Evolutionary conservation across 202 grass and related monocot genomes (phyloP), one percentile per base, ranked within the genome.

Genomic region (Elaeis oleifera): DNA sequence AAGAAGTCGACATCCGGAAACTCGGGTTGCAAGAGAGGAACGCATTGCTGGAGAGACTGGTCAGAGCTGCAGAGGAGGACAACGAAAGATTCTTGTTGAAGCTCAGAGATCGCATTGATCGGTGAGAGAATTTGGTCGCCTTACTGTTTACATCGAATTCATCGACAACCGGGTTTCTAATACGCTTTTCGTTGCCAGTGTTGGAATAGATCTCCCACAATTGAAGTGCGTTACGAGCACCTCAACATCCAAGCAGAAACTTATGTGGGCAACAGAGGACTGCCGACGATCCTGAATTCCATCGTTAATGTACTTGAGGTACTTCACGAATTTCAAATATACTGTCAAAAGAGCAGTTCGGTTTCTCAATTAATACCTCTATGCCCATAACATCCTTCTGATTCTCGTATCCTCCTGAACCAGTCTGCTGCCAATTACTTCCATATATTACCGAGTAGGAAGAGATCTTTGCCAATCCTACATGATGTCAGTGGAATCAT

Each of bases 71-170:
- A 25, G 88, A 89, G 67, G 88, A 99, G 70, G 94, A 99, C 66
- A 83, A 99, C 23, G 94, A 89, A 80, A 56, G 19, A 0, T 99
- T 99, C 80, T 71, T 99, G 28, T 84, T 77, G 70, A 99, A 99
- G 77, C 88, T 99, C 50, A 79, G 56, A 69, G 85, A 89, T 58
- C 94, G 94, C 69, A 82, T 99, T 69, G 88, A 99, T 62, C 71
- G 76, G 87, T 90, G 9, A 26, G 9, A 26, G 61, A 9, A 18
- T 4, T 6, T 18, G 2, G 5, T 20, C 5, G n/a, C 22, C 16
- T 22, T 49, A 5, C 57, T 18, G 8, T 13, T 31, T 15, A 9
- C n/a, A 23, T 23, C 64, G 8, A 5, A 48, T 70, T 18, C 9
- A 53, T 29, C 50, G 59, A 48, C 2, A 17, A 3, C 23, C 23